Percentiles rank a stretch among this genome's conserved stretches.
These are phyloP conservation scores for Plectosphaerella cucumerina DNA, from an alignment of 2,329 filamentous ascomycete species.

Conservation along the genomic window DNA sequence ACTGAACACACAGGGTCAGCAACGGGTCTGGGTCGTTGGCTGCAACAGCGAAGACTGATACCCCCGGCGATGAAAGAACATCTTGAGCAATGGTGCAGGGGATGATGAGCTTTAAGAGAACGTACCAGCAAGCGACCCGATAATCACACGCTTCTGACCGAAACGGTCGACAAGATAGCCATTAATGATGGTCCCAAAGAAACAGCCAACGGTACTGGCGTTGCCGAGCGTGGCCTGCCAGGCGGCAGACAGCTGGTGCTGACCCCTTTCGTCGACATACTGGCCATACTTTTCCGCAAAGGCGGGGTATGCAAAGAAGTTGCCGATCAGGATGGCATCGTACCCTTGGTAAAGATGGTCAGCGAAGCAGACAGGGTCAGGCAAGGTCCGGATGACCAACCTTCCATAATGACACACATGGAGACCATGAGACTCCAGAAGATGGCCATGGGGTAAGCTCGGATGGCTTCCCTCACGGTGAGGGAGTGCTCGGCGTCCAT, in stretches of 20 bases:
- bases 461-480: slow-evolving; percentile 9
- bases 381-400: not conserved
- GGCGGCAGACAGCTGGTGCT: slow-evolving; percentile 32
- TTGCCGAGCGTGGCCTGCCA: slow-evolving; percentile 43
- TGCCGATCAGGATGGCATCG: slow-evolving; percentile 13
- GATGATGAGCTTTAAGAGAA: too few species aligned
- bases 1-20: slow-evolving; percentile 2
- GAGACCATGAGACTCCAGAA: slow-evolving; percentile 19
- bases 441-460: slow-evolving; percentile 19
- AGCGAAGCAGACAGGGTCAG: not conserved
- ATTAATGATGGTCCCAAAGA: slow-evolving; percentile 39
- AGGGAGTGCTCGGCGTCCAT: slow-evolving; percentile 9
- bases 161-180: slow-evolving; percentile 35
- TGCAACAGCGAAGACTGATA: too few species aligned
- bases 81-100: slow-evolving; percentile 34
- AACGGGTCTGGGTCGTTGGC: too few species aligned
- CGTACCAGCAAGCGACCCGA: slow-evolving; percentile 24
- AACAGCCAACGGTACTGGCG: slow-evolving; percentile 36
- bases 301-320: slow-evolving; percentile 21
- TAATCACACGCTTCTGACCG: slow-evolving; percentile 35
- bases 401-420: slow-evolving; percentile 26
- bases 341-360: slow-evolving; percentile 6
- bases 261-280: slow-evolving; percentile 15
- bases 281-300: slow-evolving; percentile 24
- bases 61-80: too few species aligned